Percentiles rank a stretch among this genome's conserved stretches.
Conservation (phyloP, 2,329 filamentous ascomycete species). For the Diaporthe amygdali region DNA sequence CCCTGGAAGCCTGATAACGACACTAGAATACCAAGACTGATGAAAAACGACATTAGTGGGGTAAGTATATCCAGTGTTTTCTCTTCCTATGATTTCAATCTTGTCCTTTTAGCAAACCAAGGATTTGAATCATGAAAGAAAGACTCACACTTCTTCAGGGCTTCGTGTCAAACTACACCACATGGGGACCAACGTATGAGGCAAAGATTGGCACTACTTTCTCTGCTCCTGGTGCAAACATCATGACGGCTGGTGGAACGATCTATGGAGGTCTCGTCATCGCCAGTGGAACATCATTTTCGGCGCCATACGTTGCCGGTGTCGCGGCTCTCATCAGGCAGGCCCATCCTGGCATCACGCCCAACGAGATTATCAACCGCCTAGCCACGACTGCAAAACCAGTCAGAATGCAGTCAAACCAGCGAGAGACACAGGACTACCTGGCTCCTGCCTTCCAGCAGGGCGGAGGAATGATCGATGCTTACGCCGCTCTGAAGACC, state of each 20-base stretch:
- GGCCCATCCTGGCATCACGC: constrained; percentile 1
- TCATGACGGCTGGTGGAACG: neutral
- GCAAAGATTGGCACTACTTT: neutral
- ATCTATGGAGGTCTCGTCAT: constrained; percentile 9
- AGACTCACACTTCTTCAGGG: neutral
- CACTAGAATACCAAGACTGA: neutral
- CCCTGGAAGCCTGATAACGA: constrained; percentile 15
- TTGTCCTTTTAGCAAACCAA: neutral
- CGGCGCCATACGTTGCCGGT: constrained; percentile 8
- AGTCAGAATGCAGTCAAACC: constrained; percentile 17
- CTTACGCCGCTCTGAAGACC: constrained; percentile 1
- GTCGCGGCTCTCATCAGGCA: constrained; percentile 2
- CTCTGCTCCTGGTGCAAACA: constrained; percentile 2
- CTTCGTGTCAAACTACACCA: constrained; percentile 10
- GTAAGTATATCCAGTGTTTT: too few relatives aligned
- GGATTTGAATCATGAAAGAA: neutral
- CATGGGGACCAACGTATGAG: constrained; percentile 18
- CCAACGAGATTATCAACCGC: constrained; percentile 6
- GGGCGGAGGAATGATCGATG: constrained; percentile 7
- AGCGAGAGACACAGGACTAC: constrained; percentile 1
- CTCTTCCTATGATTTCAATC: too few relatives aligned
- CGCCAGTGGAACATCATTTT: constrained; percentile 11
- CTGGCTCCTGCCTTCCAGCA: constrained; percentile 9
- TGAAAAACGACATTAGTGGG: constrained; percentile 9
- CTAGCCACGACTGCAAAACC: constrained; percentile 16